These are phyloP conservation scores for Chenopodium berlandieri DNA, from an alignment of 148 eudicot species.

Conservation along the genomic window DNA sequence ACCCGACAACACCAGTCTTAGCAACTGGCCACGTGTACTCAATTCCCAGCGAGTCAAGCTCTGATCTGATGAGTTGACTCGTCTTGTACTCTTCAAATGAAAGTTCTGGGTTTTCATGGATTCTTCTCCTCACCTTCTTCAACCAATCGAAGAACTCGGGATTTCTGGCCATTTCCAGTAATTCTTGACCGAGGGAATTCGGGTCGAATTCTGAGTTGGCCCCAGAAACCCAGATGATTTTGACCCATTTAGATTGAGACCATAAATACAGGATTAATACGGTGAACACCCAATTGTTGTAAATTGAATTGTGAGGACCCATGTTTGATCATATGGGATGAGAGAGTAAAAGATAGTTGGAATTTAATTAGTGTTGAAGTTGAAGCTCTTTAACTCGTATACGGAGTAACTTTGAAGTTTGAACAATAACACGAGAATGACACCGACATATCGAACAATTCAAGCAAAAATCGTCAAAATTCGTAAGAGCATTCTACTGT, in stretches of 20 bases:
- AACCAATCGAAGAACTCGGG: slow-evolving; percentile 40
- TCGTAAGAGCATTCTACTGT: no score
- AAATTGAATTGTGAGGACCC: not conserved
- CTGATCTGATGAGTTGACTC: slow-evolving; percentile 35
- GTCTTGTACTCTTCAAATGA: slow-evolving; percentile 36
- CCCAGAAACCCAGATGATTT: not conserved
- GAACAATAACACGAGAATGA: no score
- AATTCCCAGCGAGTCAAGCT: slow-evolving; percentile 37
- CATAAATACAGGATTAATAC: slow-evolving; percentile 1
- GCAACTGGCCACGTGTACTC: slow-evolving; percentile 40
- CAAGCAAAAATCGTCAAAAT: no score
- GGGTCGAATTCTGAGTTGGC: slow-evolving; percentile 1
- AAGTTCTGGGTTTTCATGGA: slow-evolving; percentile 46
- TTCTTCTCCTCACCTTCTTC: slow-evolving; percentile 34
- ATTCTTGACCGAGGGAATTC: slow-evolving; percentile 16
- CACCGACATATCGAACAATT: no score
- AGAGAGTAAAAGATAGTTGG: no score
- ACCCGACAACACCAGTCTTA: slow-evolving; percentile 36
- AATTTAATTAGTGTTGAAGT: no score
- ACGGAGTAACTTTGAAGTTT: no score
- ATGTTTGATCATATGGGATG: not conserved
- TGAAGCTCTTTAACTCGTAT: no score
- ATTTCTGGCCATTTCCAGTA: slow-evolving; percentile 29
- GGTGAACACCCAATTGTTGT: not conserved
- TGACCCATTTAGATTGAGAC: not conserved